Evolutionary conservation across 768 basidiomycete genomes (phyloP), one percentile per base, ranked within the genome.

Genomic region (Gloeopeniophorella convolvens): DNA sequence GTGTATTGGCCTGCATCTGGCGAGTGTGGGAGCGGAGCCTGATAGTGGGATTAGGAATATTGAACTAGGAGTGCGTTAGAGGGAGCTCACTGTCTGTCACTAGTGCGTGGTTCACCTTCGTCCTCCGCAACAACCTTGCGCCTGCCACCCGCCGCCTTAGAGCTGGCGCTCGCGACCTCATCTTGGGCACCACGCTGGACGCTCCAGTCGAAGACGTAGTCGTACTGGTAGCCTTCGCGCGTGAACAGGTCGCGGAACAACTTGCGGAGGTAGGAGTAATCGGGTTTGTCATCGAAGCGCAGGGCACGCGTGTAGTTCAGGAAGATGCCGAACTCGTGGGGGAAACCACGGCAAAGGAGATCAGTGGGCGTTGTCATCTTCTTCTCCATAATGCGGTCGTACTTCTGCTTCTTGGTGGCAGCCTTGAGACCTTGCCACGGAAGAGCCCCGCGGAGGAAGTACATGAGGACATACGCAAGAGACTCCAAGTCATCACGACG

Each of bases 381-480:
- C 82, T 99, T 99, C 74, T 99, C 96, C 96, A 99, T 99, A 74
- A 99, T 99, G 54, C 96, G 86, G 71, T 98, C 96, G 70, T 98
- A 98, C 75, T 99, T 99, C 78, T 99, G 96, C 82, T 99, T 99
- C 90, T 99, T 99, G 52, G 96, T 99, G 33, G 95, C 95, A 53
- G 96, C 96, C 75, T 99, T 99, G 66, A 99, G 82, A 52, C 96
- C 96, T 70, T 99, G 96, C 95, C 95, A 99, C 27, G 95, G 95
- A 36, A 99, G 81, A 49, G 91, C 86, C 42, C 95, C 96, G 57
- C 95, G 92, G 58, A 99, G 85, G 82, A 99, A 99, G 76, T 99
- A 99, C 95, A 99, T 97, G 60, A 99, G 81, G 20, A 98, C 96
- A 64, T 99, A 99, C 51, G 94, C 95, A 53, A 99, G 85, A 1